Evolutionary conservation across 2,329 filamentous ascomycete species (phyloP).

Genomic region (Epichloe elymi): DNA sequence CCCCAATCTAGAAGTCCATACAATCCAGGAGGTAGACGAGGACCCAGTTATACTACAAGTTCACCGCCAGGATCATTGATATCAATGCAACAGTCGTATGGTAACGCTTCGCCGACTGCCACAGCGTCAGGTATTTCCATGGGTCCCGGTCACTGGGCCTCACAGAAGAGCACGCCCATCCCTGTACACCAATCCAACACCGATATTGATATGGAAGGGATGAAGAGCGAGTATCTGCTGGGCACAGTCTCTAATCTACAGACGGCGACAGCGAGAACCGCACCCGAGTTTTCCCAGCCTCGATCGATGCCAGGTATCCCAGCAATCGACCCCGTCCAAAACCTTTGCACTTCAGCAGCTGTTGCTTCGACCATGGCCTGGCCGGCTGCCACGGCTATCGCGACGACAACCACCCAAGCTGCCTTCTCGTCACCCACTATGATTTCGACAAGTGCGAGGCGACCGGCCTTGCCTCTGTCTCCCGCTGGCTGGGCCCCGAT

Average conservation of each 20-base stretch:
- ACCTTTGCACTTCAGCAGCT: slow-evolving; percentile 12
- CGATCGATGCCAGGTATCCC: slow-evolving; percentile 12
- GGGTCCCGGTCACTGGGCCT: slow-evolving; percentile 12
- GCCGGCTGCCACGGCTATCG: slow-evolving; percentile 27
- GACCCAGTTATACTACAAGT: slow-evolving; percentile 10
- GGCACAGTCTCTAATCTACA: slow-evolving; percentile 9
- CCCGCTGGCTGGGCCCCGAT: slow-evolving; percentile 20
- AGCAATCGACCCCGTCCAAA: slow-evolving; percentile 9
- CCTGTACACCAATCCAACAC: slow-evolving; percentile 8
- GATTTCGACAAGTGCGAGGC: neutral
- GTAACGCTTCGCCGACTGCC: slow-evolving; percentile 3
- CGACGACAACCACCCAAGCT: slow-evolving; percentile 34
- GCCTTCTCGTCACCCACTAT: slow-evolving; percentile 30
- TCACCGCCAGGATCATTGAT: slow-evolving; percentile 7
- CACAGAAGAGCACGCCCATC: slow-evolving; percentile 4
- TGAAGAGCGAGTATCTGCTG: slow-evolving; percentile 13
- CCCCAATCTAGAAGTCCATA: neutral
- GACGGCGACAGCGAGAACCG: slow-evolving; percentile 7
- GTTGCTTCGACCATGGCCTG: slow-evolving; percentile 12
- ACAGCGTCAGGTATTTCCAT: slow-evolving; percentile 8
- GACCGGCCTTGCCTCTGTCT: slow-evolving; percentile 21
- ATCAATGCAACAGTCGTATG: slow-evolving; percentile 5
- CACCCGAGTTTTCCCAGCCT: slow-evolving; percentile 12
- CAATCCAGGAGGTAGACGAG: slow-evolving; percentile 4
- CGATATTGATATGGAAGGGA: slow-evolving; percentile 10